Conservation (phyloP, 192 early-diverging fungal genomes). For the Coemansia aciculifera region DNA sequence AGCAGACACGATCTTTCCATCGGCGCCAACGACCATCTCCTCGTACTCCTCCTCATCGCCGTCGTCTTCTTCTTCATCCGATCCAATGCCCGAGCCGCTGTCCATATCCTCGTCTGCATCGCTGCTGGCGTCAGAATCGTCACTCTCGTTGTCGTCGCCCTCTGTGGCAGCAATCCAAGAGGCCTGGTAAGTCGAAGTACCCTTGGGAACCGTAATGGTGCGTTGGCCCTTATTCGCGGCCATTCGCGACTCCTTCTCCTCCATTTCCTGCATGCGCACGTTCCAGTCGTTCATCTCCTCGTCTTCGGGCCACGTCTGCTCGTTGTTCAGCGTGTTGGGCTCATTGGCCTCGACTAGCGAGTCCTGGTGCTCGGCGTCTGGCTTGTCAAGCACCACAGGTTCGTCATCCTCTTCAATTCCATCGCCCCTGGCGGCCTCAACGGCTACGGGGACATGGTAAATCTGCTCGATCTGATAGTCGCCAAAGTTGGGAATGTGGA, state of each 20-base stretch:
- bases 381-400: constrained; percentile 62
- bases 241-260: constrained; percentile 27
- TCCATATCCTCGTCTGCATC: constrained; percentile 36
- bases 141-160: constrained; percentile 62
- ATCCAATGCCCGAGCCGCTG: constrained; percentile 51
- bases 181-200: constrained; percentile 96
- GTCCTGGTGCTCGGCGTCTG: constrained; percentile 72
- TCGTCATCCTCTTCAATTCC: constrained; percentile 46
- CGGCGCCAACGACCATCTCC: constrained; percentile 22
- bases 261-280: constrained; percentile 49
- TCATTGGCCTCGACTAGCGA: constrained; percentile 83
- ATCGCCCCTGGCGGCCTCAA: constrained; percentile 33
- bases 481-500: constrained; percentile 91
- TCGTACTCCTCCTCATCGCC: constrained; percentile 32
- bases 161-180: constrained; percentile 79
- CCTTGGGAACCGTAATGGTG: constrained; percentile 84
- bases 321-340: constrained; percentile 83
- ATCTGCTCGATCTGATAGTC: constrained; percentile 89
- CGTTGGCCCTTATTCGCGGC: constrained; percentile 30
- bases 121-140: constrained; percentile 53
- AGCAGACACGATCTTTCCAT: constrained; percentile 6
- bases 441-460: constrained; percentile 26
- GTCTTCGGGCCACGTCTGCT: constrained; percentile 99
- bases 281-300: constrained; percentile 87
- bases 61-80: constrained; percentile 25